Base-by-base conservation (phyloP, 176 grass and related monocot species). In the Tuctoria greenei region DNA sequence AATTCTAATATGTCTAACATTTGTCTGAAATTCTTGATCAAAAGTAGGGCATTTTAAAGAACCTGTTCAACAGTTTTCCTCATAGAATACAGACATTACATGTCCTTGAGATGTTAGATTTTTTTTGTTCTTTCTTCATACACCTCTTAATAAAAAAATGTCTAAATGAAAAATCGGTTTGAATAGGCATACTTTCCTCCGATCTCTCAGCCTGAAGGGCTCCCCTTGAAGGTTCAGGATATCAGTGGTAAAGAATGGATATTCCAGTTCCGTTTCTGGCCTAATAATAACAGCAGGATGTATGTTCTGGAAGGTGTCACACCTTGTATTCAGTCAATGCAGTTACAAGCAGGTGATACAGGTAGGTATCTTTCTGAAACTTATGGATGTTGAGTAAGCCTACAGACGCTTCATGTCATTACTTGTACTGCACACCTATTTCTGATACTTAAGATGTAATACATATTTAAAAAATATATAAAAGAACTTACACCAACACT, bases 261-360 rank as follows among this genome's bases (percentile, higher is more conserved):
- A 57, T 99, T 99, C 64, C 95, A 99, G 55, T 99, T 99, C 78
- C 92, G 95, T 76, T 99, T 88, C 77, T 99, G 95, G 95, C 95
- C 95, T 55, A 99, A 99, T 74, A 99, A 99, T 84, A 99, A 99
- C 81, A 99, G 95, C 84, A 91, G 91, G 64, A 99, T 99, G 95
- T 99, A 99, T 88, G 95, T 99, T 66, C 89, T 99, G 81, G 95
- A 99, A 84, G 95, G 95, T 78, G 91, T 99, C 20, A 99, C 95
- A 49, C 95, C 91, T 78, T 99, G 95, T 70, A 95, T 95, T 90
- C 95, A 95, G 69, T 79, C 95, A 25, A 92, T 99, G 95, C 91
- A 99, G 69, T 87, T 99, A 71, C 95, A 99, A 84, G 95, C 95
- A 36, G 95, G 95, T 10, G 95, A 99, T 63, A 95, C 91, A 86